Evolutionary conservation across 163 green algal species (phyloP), one percentile per base, ranked within the genome.

Genomic region (Dunaliella salina): DNA sequence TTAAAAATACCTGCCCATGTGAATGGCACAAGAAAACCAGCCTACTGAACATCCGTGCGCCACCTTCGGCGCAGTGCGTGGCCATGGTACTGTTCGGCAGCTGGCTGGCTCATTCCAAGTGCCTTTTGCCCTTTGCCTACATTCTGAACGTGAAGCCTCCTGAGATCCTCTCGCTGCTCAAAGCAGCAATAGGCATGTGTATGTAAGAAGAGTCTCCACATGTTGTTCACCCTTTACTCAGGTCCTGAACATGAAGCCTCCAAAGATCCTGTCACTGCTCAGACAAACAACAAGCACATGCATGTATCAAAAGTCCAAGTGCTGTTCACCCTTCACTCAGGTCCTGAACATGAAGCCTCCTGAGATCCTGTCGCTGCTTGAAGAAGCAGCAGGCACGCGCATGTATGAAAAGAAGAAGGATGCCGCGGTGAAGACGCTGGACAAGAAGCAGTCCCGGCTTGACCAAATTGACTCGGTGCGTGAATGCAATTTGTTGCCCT

Each of bases 381-480:
- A 99, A 86, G 97, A 99, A 92, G 97, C 97, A 0, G 94, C 94
- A 0, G 97, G 97, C 30, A 99, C 97, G 8, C 95, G 96, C 81
- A 99, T 99, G 95, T 99, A 99, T 90, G 97, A 99, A 87, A 96
- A 93, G 80, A 99, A 99, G 91, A 98, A 98, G 90, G 95, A 98
- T 69, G 92, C 87, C 22, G 96, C 97, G 17, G 88, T 98, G 46
- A 93, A 94, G 78, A 99, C 96, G 26, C 91, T 99, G 86, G 95
- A 96, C 11, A 99, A 99, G 91, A 99, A 99, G 94, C 91, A 99
- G 89, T 84, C 94, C 25, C 97, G 98, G 87, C 91, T 99, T 82
- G 92, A 96, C 0, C 96, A 99, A 87, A 99, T 99, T 82, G 95
- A 99, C 89, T 93, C 95, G 92, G 95, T 98, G 84, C n/a, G 71